Evolutionary conservation across 148 eudicot genomes (phyloP), one percentile per base, ranked within the genome.

Genomic region (Silene latifolia): DNA sequence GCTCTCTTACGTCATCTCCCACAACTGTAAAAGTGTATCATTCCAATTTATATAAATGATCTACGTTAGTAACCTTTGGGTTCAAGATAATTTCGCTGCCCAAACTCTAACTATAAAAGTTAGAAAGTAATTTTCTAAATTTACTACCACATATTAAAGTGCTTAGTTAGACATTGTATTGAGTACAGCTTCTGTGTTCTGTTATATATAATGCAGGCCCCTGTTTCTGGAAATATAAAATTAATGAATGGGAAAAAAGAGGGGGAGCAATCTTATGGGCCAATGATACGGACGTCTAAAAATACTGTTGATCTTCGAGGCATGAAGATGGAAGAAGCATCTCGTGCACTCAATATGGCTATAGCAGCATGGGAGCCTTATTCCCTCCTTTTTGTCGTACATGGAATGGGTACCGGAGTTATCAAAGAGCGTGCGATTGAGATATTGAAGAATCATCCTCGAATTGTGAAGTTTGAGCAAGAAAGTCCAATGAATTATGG

Each of bases 341-440:
- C 90, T 71, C 83, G 60, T 72, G 63, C 77, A 73, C 89, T 94
- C 51, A 71, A 88, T 67, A 87, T 86, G 85, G 93, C 95, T 67
- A 86, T 94, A 70, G 82, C 76, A 77, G 75, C 87, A 61, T 74
- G 86, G 79, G 96, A 84, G 72, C 69, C 97, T 63, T 79, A 79
- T 29, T 90, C 98, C 27, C 84, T 91, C 69, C 79, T 94, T 59
- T 91, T 86, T 77, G 75, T 94, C 51, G 79, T 94, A 77, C 98
- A 94, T 70, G 98, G 98, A 29, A 90, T 90, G 96, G 97, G 98
- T 69, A 88, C 95, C 59, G 98, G 98, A 57, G 86, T 80, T 72
- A 72, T 91, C 69, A 90, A 91, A 86, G 96, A 91, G 73, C 68
- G 82, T 75, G 83, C 83, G 7, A 74, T 88, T 72, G 79, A 88